Percentiles rank a stretch among this genome's conserved stretches.
phyloP scores from a whole-genome alignment of 2,329 filamentous ascomycete genomes.

The Zymoseptoria ardabiliae region DNA sequence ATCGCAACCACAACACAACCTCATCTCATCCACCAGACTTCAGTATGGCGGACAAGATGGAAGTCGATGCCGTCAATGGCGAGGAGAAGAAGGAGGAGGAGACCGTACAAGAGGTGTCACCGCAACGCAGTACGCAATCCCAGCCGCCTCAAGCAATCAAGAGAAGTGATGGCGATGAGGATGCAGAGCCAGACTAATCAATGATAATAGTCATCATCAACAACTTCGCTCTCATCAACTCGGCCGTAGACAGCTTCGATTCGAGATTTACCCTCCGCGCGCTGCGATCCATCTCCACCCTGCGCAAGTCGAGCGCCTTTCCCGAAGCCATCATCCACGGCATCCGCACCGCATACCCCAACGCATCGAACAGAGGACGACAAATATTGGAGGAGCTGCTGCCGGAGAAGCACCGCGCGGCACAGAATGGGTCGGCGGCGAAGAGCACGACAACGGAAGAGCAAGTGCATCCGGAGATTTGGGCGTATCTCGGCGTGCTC shows the following conservation, averaged over 20 bases:
- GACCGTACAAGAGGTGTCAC: constrained; percentile 26
- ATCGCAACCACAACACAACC: constrained; percentile 7
- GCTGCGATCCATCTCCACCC: constrained; percentile 86
- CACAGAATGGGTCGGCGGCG: constrained; percentile 13
- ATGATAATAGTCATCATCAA: constrained; percentile 71
- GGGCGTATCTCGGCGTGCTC: constrained; percentile 32
- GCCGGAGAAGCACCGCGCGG: constrained; percentile 17
- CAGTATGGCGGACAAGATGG: constrained; percentile 45
- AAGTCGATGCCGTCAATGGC: constrained; percentile 32
- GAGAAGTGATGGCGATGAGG: not conserved
- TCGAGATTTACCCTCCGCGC: constrained; percentile 90
- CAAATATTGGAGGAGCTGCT: constrained; percentile 28
- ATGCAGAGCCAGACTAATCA: constrained; percentile 9
- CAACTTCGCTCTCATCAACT: constrained; percentile 86
- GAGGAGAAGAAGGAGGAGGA: constrained; percentile 36
- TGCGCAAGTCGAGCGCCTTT: constrained; percentile 66
- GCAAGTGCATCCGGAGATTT: constrained; percentile 30
- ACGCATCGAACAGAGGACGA: constrained; percentile 23
- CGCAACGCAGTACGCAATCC: constrained; percentile 27
- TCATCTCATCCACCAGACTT: constrained; percentile 1
- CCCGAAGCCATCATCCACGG: constrained; percentile 26
- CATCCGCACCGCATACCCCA: constrained; percentile 29
- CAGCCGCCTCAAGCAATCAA: constrained; percentile 12
- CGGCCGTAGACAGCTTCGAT: constrained; percentile 88
- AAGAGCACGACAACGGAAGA: constrained; percentile 17